phyloP scores from a whole-genome alignment of 129 eudicot species.

The Flaveria sonorensis region DNA sequence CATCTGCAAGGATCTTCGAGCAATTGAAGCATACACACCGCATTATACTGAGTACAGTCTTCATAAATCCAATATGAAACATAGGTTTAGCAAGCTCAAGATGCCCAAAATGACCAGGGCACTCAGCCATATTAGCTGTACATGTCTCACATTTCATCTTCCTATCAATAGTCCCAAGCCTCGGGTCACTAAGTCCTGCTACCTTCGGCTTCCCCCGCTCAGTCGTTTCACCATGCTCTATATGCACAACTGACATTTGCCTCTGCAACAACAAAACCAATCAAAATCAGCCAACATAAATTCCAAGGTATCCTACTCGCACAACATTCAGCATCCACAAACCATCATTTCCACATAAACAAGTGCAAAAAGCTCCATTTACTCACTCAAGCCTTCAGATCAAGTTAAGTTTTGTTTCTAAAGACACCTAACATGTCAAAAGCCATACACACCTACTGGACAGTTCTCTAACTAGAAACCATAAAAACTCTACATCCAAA shows the following conservation, averaged over 20 bases:
- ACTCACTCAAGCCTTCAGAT: neutral
- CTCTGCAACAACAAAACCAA: slow-evolving; percentile 57
- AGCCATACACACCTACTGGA: neutral
- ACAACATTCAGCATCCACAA: slow-evolving; percentile 2
- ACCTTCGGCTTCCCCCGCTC: slow-evolving; percentile 94
- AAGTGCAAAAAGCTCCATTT: neutral
- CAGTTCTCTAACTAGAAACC: no score
- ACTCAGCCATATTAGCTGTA: slow-evolving; percentile 96
- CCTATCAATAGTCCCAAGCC: slow-evolving; percentile 92
- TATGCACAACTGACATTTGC: slow-evolving; percentile 94
- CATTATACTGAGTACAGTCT: slow-evolving; percentile 88
- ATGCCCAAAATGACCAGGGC: slow-evolving; percentile 99
- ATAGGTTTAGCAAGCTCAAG: slow-evolving; percentile 97
- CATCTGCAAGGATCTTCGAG: slow-evolving; percentile 86
- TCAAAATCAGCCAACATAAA: neutral
- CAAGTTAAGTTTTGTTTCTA: neutral
- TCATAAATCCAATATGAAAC: slow-evolving; percentile 94
- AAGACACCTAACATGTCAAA: neutral
- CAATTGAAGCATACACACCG: slow-evolving; percentile 98
- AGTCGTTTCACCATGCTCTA: slow-evolving; percentile 90
- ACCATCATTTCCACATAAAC: neutral
- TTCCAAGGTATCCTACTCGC: neutral
- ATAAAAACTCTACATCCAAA: no score
- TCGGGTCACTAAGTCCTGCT: slow-evolving; percentile 83
- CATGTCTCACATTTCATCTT: slow-evolving; percentile 96